Evolutionary conservation across 306 rosid genomes (phyloP), one percentile per base, ranked within the genome.

Genomic region (Sechiopsis laciniata): DNA sequence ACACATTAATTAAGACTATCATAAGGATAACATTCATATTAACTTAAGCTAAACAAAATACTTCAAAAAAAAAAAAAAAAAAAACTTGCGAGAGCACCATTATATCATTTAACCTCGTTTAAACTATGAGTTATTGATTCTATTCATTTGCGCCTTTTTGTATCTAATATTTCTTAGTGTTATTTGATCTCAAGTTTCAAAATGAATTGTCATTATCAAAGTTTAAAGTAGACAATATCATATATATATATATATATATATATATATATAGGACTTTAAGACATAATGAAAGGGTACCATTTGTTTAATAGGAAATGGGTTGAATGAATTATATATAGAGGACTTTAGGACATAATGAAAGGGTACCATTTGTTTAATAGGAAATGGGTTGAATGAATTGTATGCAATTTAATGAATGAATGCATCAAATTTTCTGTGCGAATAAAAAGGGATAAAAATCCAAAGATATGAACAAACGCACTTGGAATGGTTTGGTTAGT

Each of bases 401-500:
- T 15, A 26, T 32, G 67, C n/a, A 15, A 61, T 61, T 14, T 15
- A 4, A 61, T 29, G 21, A 0, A 61, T 61, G 46, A 32, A 14
- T 60, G 2, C 17, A 60, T 60, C 17, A 60, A 59, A 59, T 59
- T 5, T 5, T 13, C 10, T 62, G 50, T 62, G 50, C 4, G 50
- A 16, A 63, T n/a, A n/a, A 64, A 35, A 63, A 35, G 69, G 22
- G 51, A 35, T 63, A 0, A 63, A 63, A 40, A 17, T 65, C 53
- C 32, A 40, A 66, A 32, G 72, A 66, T 66, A 66, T 45, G 72
- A 52, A 66, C 35, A 15, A 66, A 66, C 72, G 72, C 72, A 66
- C 72, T 66, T 42, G 32, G 8, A 66, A 66, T 10, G 55, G 72
- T 66, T 42, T 66, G 26, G 72, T 66, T 66, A 66, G 72, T 66